Conservation (phyloP, 2,329 filamentous ascomycete species). For the Fusarium sp. region DNA sequence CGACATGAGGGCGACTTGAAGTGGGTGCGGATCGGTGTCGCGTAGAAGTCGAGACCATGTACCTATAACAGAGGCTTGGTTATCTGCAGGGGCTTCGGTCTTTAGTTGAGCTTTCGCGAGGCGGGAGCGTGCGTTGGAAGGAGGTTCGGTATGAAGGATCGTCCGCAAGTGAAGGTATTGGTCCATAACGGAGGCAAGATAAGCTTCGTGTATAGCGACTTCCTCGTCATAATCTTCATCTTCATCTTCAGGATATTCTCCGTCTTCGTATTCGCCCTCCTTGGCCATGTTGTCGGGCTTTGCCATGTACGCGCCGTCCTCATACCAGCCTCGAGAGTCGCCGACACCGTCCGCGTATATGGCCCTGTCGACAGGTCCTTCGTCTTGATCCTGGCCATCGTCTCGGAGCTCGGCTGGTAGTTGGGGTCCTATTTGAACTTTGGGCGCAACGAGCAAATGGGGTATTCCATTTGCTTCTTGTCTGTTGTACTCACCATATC, state of each 20-base stretch:
- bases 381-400: conserved; percentile 45
- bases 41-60: conserved; percentile 67
- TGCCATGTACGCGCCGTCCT: conserved; percentile 83
- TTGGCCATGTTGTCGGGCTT: conserved; percentile 58
- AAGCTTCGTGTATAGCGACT: conserved; percentile 69
- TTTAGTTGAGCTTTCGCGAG: conserved; percentile 67
- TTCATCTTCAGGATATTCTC: conserved; percentile 42
- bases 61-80: conserved; percentile 61
- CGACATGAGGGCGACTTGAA: conserved; percentile 73
- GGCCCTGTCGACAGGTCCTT: conserved; percentile 54
- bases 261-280: conserved; percentile 48
- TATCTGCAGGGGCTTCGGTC: conserved; percentile 67
- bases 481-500: conserved; percentile 70
- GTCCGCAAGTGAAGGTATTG: conserved; percentile 76
- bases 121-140: conserved; percentile 62
- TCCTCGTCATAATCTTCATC: conserved; percentile 44
- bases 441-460: conserved; percentile 75
- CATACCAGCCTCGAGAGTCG: conserved; percentile 74
- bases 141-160: conserved; percentile 68
- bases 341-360: conserved; percentile 64
- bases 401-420: conserved; percentile 55
- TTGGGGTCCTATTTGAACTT: conserved; percentile 65
- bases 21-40: conserved; percentile 67
- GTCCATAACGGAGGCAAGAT: conserved; percentile 73
- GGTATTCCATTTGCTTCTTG: conserved; percentile 81